Conservation (phyloP, 768 basidiomycete genomes). For the Trametes maxima region DNA sequence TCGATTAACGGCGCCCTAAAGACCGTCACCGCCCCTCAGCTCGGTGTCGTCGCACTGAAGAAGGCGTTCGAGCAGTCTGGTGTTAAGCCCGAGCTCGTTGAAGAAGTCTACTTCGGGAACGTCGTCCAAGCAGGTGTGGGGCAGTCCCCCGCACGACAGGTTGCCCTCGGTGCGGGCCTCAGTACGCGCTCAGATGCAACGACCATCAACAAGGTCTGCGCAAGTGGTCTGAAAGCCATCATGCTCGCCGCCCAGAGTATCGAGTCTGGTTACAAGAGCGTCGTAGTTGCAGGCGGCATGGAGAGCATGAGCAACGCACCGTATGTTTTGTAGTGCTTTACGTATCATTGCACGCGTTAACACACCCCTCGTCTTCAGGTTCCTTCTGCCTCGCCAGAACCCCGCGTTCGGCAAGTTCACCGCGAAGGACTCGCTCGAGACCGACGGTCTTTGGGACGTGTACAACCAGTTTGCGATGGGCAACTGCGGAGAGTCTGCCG, state of each 20-base stretch:
- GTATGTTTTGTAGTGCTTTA: slow-evolving; percentile 52
- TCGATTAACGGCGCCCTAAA: slow-evolving; percentile 91
- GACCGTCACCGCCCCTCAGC: slow-evolving; percentile 85
- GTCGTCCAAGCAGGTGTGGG: slow-evolving; percentile 98
- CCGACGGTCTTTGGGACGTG: slow-evolving; percentile 94
- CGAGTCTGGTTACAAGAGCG: slow-evolving; percentile 77
- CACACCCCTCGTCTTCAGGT: slow-evolving; percentile 46
- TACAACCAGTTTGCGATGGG: slow-evolving; percentile 99
- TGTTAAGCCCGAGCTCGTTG: slow-evolving; percentile 79
- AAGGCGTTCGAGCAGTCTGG: slow-evolving; percentile 82
- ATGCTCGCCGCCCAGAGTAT: slow-evolving; percentile 93
- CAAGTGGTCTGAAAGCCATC: slow-evolving; percentile 94
- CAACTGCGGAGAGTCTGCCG: slow-evolving; percentile 89
- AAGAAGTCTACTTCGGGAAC: slow-evolving; percentile 97
- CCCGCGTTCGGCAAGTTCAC: slow-evolving; percentile 89
- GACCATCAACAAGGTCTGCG: slow-evolving; percentile 99
- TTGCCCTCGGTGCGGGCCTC: slow-evolving; percentile 89
- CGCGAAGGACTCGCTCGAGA: slow-evolving; percentile 83
- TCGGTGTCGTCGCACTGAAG: slow-evolving; percentile 87
- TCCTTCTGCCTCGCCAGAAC: slow-evolving; percentile 80
- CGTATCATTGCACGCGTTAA: slow-evolving; percentile 11
- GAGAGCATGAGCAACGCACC: slow-evolving; percentile 99
- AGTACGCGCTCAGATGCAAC: slow-evolving; percentile 89
- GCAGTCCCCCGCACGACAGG: slow-evolving; percentile 97
- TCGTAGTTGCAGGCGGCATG: slow-evolving; percentile 96